Conservation (phyloP, 1,139 yeast species). For the Geotrichum phurueaensis region DNA sequence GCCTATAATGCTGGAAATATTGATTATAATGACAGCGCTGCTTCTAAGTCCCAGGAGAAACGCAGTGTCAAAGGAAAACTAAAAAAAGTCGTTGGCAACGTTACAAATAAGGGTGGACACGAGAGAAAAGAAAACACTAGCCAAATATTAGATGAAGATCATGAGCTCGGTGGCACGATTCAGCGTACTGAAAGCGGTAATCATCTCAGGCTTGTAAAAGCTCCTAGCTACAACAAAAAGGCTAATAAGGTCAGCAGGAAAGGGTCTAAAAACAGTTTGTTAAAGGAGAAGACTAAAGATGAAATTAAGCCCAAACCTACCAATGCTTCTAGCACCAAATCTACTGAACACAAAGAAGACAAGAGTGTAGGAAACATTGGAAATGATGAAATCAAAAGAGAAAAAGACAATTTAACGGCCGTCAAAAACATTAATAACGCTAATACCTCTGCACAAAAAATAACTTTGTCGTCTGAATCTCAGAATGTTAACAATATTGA, state of each 20-base stretch:
- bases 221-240: neutral
- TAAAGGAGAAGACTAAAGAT: neutral
- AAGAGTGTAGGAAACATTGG: neutral
- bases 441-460: neutral
- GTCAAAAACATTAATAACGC: neutral
- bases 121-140: neutral
- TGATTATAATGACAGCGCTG: slow-evolving; percentile 4
- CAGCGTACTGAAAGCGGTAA: neutral
- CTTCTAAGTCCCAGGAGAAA: neutral
- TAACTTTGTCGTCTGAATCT: neutral
- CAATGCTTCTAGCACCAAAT: neutral
- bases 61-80: neutral
- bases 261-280: neutral
- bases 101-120: neutral
- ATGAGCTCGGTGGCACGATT: neutral
- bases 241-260: neutral
- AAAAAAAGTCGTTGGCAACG: neutral
- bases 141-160: neutral
- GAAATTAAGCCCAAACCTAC: neutral
- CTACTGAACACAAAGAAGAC: neutral
- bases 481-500: neutral
- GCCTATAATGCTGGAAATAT: slow-evolving; percentile 13
- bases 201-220: neutral
- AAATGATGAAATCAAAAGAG: neutral
- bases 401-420: neutral